Conservation (phyloP, 2,329 filamentous ascomycete genomes). For the Alternaria hordeiaustralica region DNA sequence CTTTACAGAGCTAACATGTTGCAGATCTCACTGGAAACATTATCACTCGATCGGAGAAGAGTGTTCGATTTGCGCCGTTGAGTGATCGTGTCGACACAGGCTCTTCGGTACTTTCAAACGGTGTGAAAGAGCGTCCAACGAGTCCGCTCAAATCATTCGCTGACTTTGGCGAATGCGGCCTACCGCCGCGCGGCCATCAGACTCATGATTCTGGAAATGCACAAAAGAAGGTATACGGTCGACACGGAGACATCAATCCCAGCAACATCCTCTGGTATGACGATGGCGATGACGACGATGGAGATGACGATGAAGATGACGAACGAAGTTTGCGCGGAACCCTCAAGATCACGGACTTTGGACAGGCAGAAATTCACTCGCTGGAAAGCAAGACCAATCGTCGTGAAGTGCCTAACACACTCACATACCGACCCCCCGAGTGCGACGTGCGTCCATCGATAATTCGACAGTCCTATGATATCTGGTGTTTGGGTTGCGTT, state of each 20-base stretch:
- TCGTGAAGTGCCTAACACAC: conserved; percentile 7
- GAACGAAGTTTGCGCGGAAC: conserved; percentile 3
- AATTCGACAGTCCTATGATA: conserved; percentile 26
- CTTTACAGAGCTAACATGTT: not conserved
- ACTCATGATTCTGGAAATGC: not conserved
- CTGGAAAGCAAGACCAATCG: not conserved
- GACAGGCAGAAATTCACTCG: conserved; percentile 20
- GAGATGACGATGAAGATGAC: not conserved
- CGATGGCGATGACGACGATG: not conserved
- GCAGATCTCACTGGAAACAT: not conserved
- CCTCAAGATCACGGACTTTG: conserved; percentile 26
- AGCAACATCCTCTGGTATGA: conserved; percentile 28
- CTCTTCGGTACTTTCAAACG: not conserved
- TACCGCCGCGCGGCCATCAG: not conserved
- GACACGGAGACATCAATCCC: conserved; percentile 33
- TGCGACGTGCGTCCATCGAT: too few relatives aligned
- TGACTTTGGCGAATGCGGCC: not conserved
- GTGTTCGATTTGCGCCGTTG: not conserved
- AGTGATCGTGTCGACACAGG: not conserved
- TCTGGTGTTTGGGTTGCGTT: conserved; percentile 32
- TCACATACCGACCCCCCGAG: conserved; percentile 23
- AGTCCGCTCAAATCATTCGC: not conserved
- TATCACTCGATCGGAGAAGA: not conserved
- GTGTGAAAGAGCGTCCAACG: not conserved
- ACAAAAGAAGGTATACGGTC: conserved; percentile 10